Base-by-base conservation (phyloP, 192 early-diverging fungal genomes). In the Umbelopsis sp. region DNA sequence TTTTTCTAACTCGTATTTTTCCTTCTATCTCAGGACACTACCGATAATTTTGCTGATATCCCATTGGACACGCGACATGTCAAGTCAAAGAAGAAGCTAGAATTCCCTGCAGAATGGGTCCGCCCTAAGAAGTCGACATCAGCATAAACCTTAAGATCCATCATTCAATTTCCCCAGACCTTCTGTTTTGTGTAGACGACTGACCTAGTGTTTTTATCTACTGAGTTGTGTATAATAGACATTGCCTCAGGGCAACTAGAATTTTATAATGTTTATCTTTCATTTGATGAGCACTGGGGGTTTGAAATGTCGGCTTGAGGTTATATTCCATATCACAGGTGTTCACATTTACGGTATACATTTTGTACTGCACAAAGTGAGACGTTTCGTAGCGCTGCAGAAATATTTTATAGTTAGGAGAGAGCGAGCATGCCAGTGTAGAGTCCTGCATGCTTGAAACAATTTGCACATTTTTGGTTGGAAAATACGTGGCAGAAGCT, bases 41-140 rank as follows among this genome's bases (percentile, higher is more conserved):
- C 77, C 51, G 78, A 85, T 21, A 73, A 82, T n/a, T 85, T 90
- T 51, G 75, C 71, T 23, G 89, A 88, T 67, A 74, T 90, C 41
- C 86, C 86, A 46, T 68, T 90, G 58, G 81, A 89, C 64, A 68
- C 87, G 75, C 80, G 81, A 70, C 80, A 90, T 72, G 77, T 83
- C 51, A 75, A 49, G 48, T 73, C 79, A 10, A 82, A 79, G 69
- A 74, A 80, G 64, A 80, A 77, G 65, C 71, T 90, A 21, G 79
- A 82, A 25, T 90, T 90, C 69, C 89, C 89, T 2, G 78, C 85
- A 68, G 85, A 88, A 58, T 90, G 89, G 89, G 78, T 81, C 48
- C 84, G 86, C 16, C 83, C 83, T 35, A 61, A 61, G 55, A 61
- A 61, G 12, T 18, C 30, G 18, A 35, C 55, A 7, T 16, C 55